Base-by-base conservation (phyloP, 257 asterid genomes). In the Solanum clarkiae region DNA sequence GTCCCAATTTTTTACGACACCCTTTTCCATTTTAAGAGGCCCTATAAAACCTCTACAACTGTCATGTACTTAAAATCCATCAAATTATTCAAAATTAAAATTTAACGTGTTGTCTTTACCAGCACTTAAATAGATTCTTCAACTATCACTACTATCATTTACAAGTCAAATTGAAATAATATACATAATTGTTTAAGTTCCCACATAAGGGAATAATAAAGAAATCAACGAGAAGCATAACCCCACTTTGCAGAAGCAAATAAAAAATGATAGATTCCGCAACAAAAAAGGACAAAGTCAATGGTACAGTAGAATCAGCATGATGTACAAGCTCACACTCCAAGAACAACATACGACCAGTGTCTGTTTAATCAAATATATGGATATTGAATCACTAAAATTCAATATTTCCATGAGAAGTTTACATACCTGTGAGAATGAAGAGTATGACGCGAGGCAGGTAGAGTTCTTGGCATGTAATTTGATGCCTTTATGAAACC, bases 341-440 rank as follows among this genome's bases (percentile, higher is more conserved):
- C 29, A 82, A 82, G 3, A 45, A 4, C 79, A 83, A 62, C 44
- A 54, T 11, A 55, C 40, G 4, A 15, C 14, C 42, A 36, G 42
- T 36, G 42, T 36, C 42, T 36, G 42, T 36, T 36, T 36, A 36
- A 36, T 36, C 42, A 36, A 4, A 36, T 36, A 5, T 44, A n/a
- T 44, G 77, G 60, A 62, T 44, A 82, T 62, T 9, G 75, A 13
- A 20, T n/a, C 22, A 15, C 20, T 56, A 49, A 17, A 44, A 44
- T 2, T 54, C 79, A 1, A 9, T 24, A 7, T 59, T 44, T 24
- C 11, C 10, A 3, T 14, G 65, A 16, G 62, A 54, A 51, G 29
- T 40, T 44, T 53, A 53, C 65, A 74, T 80, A 95, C 98, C 98
- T 91, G 86, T 88, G 92, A 87, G 84, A 91, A 2, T 86, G 89